Conservation (phyloP, 768 basidiomycete species). For the Cantharellus anzutake region DNA sequence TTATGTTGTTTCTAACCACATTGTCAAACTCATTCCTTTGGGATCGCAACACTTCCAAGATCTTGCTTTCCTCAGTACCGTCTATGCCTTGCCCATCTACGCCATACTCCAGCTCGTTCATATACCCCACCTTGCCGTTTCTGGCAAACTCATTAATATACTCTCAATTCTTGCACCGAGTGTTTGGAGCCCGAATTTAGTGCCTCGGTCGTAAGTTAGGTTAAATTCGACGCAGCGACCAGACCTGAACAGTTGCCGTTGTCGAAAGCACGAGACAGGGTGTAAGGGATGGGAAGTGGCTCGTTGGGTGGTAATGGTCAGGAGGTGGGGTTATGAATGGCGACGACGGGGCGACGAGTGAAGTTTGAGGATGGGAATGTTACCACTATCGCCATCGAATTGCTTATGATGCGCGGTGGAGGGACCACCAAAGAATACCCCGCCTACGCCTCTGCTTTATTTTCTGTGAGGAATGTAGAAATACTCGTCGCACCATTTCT, state of each 20-base stretch:
- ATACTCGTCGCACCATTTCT: constrained; percentile 96
- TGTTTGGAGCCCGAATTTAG: constrained; percentile 69
- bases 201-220: constrained; percentile 69
- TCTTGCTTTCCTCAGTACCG: constrained; percentile 44
- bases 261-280: constrained; percentile 32
- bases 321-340: constrained; percentile 11
- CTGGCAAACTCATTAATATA: constrained; percentile 77
- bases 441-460: constrained; percentile 80
- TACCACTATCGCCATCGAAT: no score
- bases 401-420: no score
- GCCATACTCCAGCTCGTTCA: constrained; percentile 31
- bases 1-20: neutral
- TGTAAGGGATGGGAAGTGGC: constrained; percentile 62
- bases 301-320: neutral
- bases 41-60: constrained; percentile 38
- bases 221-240: constrained; percentile 96
- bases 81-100: constrained; percentile 44
- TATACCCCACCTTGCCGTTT: constrained; percentile 52
- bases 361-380: constrained; percentile 42
- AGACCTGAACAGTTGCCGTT: constrained; percentile 85
- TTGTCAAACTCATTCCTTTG: neutral
- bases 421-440: constrained; percentile 96
- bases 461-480: constrained; percentile 78
- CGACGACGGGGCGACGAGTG: constrained; percentile 8
- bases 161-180: constrained; percentile 79